A percentile compares a stretch with the other conserved stretches of the same genome.
Conservation (phyloP, 345 rosid genomes). For the Noccaea caerulescens region DNA sequence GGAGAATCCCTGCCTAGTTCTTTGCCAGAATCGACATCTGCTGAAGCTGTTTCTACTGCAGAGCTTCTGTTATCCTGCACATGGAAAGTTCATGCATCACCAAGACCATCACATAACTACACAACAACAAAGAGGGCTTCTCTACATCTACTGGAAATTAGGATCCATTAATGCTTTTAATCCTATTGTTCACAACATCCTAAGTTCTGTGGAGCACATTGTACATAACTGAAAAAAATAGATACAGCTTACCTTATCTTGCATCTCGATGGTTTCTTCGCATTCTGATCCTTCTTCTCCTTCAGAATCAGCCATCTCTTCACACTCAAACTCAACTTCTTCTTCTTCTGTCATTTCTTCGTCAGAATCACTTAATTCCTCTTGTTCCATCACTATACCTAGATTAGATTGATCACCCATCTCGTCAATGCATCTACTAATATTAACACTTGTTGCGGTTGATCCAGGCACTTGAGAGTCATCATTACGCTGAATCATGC, state of each 20-base stretch:
- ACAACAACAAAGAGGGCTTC: slow-evolving; percentile 24
- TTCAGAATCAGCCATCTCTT: slow-evolving; percentile 99
- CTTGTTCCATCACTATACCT: slow-evolving; percentile 96
- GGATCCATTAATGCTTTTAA: slow-evolving; percentile 15
- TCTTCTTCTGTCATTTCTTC: slow-evolving; percentile 78
- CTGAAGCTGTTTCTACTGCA: slow-evolving; percentile 37
- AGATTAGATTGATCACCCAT: slow-evolving; percentile 62
- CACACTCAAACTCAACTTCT: slow-evolving; percentile 94
- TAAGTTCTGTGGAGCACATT: slow-evolving; percentile 20
- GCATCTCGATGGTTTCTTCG: slow-evolving; percentile 49
- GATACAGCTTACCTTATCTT: slow-evolving; percentile 54
- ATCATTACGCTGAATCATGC: slow-evolving; percentile 28
- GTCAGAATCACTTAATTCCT: slow-evolving; percentile 95
- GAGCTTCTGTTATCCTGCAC: slow-evolving; percentile 52
- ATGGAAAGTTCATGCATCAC: slow-evolving; percentile 35
- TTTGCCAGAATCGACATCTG: slow-evolving; percentile 46
- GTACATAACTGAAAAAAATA: slow-evolving; percentile 14
- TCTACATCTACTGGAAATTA: slow-evolving; percentile 23
- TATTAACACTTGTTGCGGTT: slow-evolving; percentile 40
- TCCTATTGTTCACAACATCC: slow-evolving; percentile 28
- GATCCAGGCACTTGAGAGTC: slow-evolving; percentile 46
- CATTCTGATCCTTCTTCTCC: slow-evolving; percentile 68
- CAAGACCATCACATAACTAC: slow-evolving; percentile 27
- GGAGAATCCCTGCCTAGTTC: slow-evolving; percentile 53
- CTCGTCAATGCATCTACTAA: slow-evolving; percentile 48